Evolutionary conservation across 2,329 filamentous ascomycete genomes (phyloP).

Genomic region (Hortaea sp.): DNA sequence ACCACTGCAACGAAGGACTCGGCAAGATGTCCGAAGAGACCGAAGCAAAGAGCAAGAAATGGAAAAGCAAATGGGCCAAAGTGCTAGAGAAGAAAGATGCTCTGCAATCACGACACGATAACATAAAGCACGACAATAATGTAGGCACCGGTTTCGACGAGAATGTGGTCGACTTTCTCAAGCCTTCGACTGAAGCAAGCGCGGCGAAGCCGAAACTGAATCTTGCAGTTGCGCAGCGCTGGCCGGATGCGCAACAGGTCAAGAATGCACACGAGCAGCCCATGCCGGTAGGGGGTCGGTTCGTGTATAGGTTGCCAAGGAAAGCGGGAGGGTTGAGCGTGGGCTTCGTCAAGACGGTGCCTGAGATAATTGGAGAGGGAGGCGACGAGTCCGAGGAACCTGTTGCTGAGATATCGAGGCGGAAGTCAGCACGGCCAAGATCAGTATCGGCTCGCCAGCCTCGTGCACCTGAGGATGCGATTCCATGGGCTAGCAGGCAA

Average conservation of each 20-base stretch:
- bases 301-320: slow-evolving; percentile 26
- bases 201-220: slow-evolving; percentile 34
- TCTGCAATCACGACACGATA: slow-evolving; percentile 4
- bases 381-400: slow-evolving; percentile 75
- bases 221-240: slow-evolving; percentile 39
- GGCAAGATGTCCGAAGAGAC: slow-evolving; percentile 5
- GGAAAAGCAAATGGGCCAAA: slow-evolving; percentile 24
- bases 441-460: slow-evolving; percentile 18
- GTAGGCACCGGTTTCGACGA: slow-evolving; percentile 26
- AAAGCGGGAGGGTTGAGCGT: slow-evolving; percentile 62
- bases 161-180: slow-evolving; percentile 50
- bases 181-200: slow-evolving; percentile 39
- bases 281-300: slow-evolving; percentile 4
- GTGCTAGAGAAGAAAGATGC: slow-evolving; percentile 17
- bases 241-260: slow-evolving; percentile 40
- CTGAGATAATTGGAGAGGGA: slow-evolving; percentile 80
- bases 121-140: slow-evolving; percentile 1
- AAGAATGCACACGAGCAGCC: slow-evolving; percentile 10
- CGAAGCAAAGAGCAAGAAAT: slow-evolving; percentile 9
- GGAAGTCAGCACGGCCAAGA: slow-evolving; percentile 31
- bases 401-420: slow-evolving; percentile 58
- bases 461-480: slow-evolving; percentile 7
- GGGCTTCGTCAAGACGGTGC: slow-evolving; percentile 59
- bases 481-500: slow-evolving; percentile 1
- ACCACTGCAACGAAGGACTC: background rate